Evolutionary conservation across 2,329 filamentous ascomycete species (phyloP).

Genomic region (Pseudocercospora crystallina): DNA sequence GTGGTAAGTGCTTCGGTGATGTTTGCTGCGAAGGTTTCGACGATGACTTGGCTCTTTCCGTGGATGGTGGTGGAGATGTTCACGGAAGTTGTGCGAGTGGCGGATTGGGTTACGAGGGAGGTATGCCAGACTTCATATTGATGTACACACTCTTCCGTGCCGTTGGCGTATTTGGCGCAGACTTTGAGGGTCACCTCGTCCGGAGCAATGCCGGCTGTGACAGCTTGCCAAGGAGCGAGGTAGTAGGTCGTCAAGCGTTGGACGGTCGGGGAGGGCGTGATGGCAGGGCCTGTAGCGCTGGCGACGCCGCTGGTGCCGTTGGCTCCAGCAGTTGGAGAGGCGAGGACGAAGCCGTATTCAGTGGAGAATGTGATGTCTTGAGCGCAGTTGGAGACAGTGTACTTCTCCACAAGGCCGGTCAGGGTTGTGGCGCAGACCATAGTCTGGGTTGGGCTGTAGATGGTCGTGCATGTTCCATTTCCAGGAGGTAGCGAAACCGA

Average conservation of each 20-base stretch:
- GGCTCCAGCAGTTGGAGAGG: constrained; percentile 35
- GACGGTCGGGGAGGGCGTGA: constrained; percentile 41
- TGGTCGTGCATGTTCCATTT: constrained; percentile 40
- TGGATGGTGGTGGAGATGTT: constrained; percentile 42
- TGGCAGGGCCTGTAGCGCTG: constrained; percentile 12
- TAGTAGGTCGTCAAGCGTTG: constrained; percentile 45
- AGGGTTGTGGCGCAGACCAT: constrained; percentile 47
- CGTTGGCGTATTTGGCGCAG: constrained; percentile 39
- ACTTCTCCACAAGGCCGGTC: constrained; percentile 41
- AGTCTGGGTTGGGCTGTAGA: constrained; percentile 42
- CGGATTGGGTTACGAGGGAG: constrained; percentile 38
- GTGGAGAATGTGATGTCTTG: constrained; percentile 50
- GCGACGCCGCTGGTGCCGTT: constrained; percentile 8
- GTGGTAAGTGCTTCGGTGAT: constrained; percentile 41
- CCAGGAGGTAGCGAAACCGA: constrained; percentile 35
- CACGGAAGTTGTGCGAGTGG: constrained; percentile 37
- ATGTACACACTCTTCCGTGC: constrained; percentile 40
- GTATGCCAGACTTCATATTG: constrained; percentile 46
- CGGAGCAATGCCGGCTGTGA: constrained; percentile 41
- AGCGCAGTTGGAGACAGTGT: constrained; percentile 43
- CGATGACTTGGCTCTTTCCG: constrained; percentile 35
- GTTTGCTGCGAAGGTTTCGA: constrained; percentile 41
- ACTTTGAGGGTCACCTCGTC: constrained; percentile 44
- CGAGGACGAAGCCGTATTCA: constrained; percentile 44
- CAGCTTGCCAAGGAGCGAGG: constrained; percentile 45